Conservation (phyloP, 345 rosid species). For the Boechera retrofracta region DNA sequence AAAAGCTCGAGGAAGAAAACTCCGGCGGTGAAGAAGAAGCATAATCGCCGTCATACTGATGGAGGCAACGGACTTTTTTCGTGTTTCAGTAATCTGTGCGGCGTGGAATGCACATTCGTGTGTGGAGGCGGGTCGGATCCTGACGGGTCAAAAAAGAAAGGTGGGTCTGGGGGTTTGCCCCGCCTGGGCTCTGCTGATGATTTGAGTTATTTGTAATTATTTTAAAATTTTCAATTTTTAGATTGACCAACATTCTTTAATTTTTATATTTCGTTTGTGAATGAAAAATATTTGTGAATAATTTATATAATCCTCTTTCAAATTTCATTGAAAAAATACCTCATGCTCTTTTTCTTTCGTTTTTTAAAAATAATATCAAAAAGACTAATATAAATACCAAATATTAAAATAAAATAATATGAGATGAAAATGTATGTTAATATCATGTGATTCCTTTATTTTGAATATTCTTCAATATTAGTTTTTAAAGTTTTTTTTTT, state of each 20-base stretch:
- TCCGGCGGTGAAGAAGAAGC: slow-evolving; percentile 35
- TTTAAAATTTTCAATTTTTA: not conserved
- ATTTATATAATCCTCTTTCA: too few species aligned
- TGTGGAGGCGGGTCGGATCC: slow-evolving; percentile 56
- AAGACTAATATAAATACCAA: too few species aligned
- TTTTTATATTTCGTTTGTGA: not conserved
- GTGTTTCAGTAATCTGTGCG: slow-evolving; percentile 73
- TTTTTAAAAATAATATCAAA: too few species aligned
- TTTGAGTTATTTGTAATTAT: slow-evolving; percentile 44
- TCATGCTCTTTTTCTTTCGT: too few species aligned
- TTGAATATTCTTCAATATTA: too few species aligned
- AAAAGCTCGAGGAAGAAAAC: slow-evolving; percentile 39
- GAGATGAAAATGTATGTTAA: too few species aligned
- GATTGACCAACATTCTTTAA: not conserved
- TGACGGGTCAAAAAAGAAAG: slow-evolving; percentile 40
- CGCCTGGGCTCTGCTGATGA: slow-evolving; percentile 44
- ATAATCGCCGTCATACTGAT: slow-evolving; percentile 50
- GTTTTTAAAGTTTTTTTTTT: too few species aligned
- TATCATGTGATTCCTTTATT: too few species aligned
- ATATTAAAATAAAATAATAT: too few species aligned
- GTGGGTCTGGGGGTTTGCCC: slow-evolving; percentile 15
- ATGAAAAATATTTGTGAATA: too few species aligned
- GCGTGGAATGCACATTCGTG: slow-evolving; percentile 68
- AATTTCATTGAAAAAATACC: too few species aligned
- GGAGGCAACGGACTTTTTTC: slow-evolving; percentile 58